Evolutionary conservation across 176 grass and related monocot species (phyloP), one percentile per base, ranked within the genome.

Genomic region (Hsuehochloa calcarea): DNA sequence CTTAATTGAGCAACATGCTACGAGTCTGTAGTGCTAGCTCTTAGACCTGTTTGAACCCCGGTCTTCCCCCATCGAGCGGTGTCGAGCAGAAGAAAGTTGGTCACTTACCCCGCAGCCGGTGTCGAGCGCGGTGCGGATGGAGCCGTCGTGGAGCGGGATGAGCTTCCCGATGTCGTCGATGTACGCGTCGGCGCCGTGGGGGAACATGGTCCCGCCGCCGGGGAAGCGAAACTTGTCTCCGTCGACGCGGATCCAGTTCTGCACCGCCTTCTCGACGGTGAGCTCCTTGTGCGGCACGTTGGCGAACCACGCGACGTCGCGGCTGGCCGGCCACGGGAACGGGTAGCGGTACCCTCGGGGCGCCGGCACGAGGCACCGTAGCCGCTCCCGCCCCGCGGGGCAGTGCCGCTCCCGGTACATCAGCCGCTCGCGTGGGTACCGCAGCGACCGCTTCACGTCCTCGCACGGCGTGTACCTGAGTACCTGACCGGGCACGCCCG

Each of bases 401-500:
- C 96, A 98, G 79, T 98, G 96, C 49, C 96, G 86, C 93, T 98
- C 96, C 67, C 93, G 84, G 87, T 95, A 98, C 75, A 95, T 72
- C 78, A 98, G 82, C 58, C 93, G 88, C 65, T 98, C 93, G 13
- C 96, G 91, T 51, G 86, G 89, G 83, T 90, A 98, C 72, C 87
- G 84, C 65, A 98, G 86, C 49, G 96, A 95, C 77, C 93, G 82
- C 79, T 77, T 88, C 74, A 90, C 86, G 80, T 95, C 96, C 87
- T 98, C 93, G 72, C 96, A 98, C 64, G 93, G 96, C 39, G 96
- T 98, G 85, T 98, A 98, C 90, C 96, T 0, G 96, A 93, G 87
- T 87, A 98, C 87, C 83, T 90, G 75, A 45, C 68, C 17, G 87
- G 26, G 80, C 96, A 98, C 15, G 89, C 70, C 29, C 39, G 72